These are phyloP conservation scores for Magnusiomyces clavatus DNA, from an alignment of 1,139 yeast genomes.

Conservation along the genomic window DNA sequence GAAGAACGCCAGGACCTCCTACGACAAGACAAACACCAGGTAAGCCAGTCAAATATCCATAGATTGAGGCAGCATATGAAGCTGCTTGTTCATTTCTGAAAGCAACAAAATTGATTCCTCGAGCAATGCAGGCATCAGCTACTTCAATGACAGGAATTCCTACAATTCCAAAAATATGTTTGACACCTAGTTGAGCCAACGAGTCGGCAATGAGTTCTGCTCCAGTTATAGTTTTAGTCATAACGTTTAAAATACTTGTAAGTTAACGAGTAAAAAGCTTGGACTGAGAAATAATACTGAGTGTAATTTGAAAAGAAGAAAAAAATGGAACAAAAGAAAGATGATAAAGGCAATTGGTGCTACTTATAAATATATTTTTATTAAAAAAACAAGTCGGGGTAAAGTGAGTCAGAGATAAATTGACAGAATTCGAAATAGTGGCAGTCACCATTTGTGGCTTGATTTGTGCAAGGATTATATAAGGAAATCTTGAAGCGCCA, in stretches of 20 bases:
- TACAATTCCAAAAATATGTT: constrained; percentile 54
- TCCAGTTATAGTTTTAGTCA: constrained; percentile 24
- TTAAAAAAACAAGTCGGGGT: too few relatives aligned
- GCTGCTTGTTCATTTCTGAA: constrained; percentile 66
- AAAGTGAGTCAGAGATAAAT: too few relatives aligned
- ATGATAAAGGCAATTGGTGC: too few relatives aligned
- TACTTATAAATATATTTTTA: too few relatives aligned
- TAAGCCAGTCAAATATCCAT: constrained; percentile 51
- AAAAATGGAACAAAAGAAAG: too few relatives aligned
- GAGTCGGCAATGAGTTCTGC: constrained; percentile 41
- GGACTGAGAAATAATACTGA: too few relatives aligned
- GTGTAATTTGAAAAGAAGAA: background rate
- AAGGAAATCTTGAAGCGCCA: too few relatives aligned
- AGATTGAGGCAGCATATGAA: constrained; percentile 60
- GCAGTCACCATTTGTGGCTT: too few relatives aligned
- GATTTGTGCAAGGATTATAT: too few relatives aligned
- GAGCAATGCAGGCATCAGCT: constrained; percentile 44
- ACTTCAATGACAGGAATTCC: constrained; percentile 64
- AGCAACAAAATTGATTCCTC: constrained; percentile 47
- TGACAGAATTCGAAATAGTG: too few relatives aligned
- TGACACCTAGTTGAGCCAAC: constrained; percentile 42
- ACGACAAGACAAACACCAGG: constrained; percentile 62
- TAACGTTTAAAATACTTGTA: background rate
- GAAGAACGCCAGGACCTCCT: constrained; percentile 65
- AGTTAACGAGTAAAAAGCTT: too few relatives aligned